Evolutionary conservation across 2,329 filamentous ascomycete species (phyloP), one percentile per base, ranked within the genome.

Genomic region (Aspergillus uvarum): DNA sequence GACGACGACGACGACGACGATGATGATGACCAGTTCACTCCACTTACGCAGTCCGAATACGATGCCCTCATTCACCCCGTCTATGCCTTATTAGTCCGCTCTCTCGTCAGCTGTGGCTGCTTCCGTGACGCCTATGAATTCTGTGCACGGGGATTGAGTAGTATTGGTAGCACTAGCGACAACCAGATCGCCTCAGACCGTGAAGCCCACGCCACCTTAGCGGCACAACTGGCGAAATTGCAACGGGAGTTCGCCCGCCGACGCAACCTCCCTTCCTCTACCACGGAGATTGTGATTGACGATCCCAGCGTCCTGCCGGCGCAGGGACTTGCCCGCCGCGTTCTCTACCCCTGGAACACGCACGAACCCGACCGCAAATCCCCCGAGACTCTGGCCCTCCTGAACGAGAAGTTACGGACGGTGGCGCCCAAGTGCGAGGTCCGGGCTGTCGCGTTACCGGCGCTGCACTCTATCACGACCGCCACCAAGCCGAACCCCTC

Each of bases 391-490:
- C 78, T 98, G 24, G 76, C 82, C 0, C 82, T 88, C 54, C 79
- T 98, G 49, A 98, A 98, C 70, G 75, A 80, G 22, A 81, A 89
- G 65, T 82, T 97, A 66, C 77, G 81, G 26, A 75, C 78, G 2
- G 87, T 92, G 58, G 92, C 92, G 0, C 89, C 92, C 0, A 94
- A 92, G 70, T 90, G 94, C 62, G 90, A 91, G 64, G 90, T 96
- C 31, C 85, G 86, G 59, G 88, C 89, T 3, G 87, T 92, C 0
- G 84, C 88, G 32, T 79, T 99, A 4, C 95, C 94, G 0, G 80
- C 90, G 0, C 78, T 98, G 24, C 79, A 87, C 11, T 81, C 52
- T 4, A 54, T 65, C 7, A 63, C 62, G 2, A 52, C 50, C 24
- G 51, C 50, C 24, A 59, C 59, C 7, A 56, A 60, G 2, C 14